These are phyloP conservation scores for Alternaria sp. DNA, from an alignment of 2,329 filamentous ascomycete genomes.

Conservation along the genomic window DNA sequence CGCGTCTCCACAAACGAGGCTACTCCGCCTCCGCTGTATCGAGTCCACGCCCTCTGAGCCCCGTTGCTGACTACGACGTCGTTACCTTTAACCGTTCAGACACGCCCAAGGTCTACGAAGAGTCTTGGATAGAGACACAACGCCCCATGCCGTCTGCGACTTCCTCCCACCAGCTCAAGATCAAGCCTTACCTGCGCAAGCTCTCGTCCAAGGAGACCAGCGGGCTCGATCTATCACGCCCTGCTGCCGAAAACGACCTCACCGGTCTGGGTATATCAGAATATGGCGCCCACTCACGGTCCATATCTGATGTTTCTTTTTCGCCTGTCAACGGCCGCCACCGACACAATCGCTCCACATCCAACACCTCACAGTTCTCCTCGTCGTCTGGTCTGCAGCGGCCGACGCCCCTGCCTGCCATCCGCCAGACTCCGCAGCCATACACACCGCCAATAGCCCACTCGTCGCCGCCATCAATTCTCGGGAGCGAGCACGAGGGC, in stretches of 20 bases:
- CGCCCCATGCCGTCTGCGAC: constrained; percentile 32
- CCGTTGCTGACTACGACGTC: constrained; percentile 32
- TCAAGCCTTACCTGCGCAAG: constrained; percentile 64
- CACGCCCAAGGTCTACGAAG: constrained; percentile 44
- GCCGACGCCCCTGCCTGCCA: constrained; percentile 59
- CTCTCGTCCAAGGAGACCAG: constrained; percentile 57
- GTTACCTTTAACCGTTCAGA: constrained; percentile 44
- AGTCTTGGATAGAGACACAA: constrained; percentile 38
- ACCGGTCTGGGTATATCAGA: constrained; percentile 63
- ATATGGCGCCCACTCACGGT: constrained; percentile 47
- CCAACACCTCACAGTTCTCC: constrained; percentile 62
- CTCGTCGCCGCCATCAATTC: constrained; percentile 58
- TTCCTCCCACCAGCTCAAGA: constrained; percentile 48
- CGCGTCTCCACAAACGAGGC: constrained; percentile 50
- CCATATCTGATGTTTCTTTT: constrained; percentile 54
- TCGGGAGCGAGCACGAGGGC: constrained; percentile 52
- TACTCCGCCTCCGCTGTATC: constrained; percentile 47
- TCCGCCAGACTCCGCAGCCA: constrained; percentile 61
- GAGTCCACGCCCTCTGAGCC: constrained; percentile 43
- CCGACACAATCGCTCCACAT: constrained; percentile 60
- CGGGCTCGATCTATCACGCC: constrained; percentile 62
- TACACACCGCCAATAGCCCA: constrained; percentile 60
- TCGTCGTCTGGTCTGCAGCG: constrained; percentile 56
- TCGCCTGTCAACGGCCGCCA: constrained; percentile 47
- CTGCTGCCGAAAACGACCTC: constrained; percentile 61